These are phyloP conservation scores for Coniochaeta sp. DNA, from an alignment of 2,329 filamentous ascomycete genomes.

Conservation along the genomic window DNA sequence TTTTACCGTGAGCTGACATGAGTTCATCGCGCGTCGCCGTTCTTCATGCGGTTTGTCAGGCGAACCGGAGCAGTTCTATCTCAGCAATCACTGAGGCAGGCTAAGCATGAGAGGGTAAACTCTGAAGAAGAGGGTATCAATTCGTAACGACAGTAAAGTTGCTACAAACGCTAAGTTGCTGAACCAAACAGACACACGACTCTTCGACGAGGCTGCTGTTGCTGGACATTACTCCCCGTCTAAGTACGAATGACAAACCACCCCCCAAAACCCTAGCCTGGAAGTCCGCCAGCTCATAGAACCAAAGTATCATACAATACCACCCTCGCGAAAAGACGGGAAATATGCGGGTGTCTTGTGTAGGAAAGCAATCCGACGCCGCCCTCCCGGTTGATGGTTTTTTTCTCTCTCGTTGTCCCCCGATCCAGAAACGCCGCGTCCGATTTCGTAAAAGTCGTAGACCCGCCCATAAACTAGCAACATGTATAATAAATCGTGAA, in stretches of 20 bases:
- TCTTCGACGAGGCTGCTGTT: neutral
- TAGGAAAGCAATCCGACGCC: neutral
- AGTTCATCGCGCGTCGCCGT: neutral
- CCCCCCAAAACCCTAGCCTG: neutral
- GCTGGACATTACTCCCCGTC: neutral
- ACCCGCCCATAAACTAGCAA: neutral
- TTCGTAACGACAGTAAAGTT: neutral
- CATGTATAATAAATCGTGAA: neutral
- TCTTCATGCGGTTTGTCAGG: neutral
- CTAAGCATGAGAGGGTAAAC: neutral
- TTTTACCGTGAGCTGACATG: neutral
- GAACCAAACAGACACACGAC: neutral
- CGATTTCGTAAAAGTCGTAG: neutral
- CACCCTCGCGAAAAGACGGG: neutral
- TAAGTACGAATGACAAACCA: neutral
- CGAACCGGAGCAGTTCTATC: no score
- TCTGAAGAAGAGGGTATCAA: neutral
- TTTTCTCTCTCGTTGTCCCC: neutral
- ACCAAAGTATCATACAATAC: neutral
- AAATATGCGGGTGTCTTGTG: neutral
- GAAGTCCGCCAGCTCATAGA: neutral
- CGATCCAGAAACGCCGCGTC: neutral
- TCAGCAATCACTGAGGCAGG: no score
- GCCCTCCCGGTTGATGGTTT: neutral
- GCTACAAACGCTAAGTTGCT: neutral